phyloP scores from a whole-genome alignment of 2,329 filamentous ascomycete genomes.

The Phialophora verrucosa region DNA sequence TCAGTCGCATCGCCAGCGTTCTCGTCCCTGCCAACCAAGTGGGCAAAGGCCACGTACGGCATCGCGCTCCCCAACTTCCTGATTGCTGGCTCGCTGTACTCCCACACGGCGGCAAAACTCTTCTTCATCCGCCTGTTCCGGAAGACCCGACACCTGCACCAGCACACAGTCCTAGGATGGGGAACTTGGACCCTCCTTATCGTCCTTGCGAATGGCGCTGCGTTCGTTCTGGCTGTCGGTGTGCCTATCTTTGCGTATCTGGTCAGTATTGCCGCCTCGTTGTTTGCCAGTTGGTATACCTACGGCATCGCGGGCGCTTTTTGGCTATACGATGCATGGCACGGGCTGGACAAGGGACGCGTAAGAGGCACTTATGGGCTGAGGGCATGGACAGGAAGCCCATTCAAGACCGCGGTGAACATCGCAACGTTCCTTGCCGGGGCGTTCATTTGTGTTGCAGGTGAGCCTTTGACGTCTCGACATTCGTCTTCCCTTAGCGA shows the following conservation, averaged over 20 bases:
- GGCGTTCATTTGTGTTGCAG: conserved; percentile 37
- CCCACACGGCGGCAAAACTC: conserved; percentile 59
- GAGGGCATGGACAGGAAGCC: conserved; percentile 47
- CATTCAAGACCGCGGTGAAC: conserved; percentile 49
- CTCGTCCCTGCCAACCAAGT: conserved; percentile 52
- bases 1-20: conserved; percentile 56
- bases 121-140: conserved; percentile 41
- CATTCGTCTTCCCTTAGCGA: background rate
- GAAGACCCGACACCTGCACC: conserved; percentile 50
- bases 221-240: conserved; percentile 52
- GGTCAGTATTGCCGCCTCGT: conserved; percentile 56
- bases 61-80: conserved; percentile 53
- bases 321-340: conserved; percentile 58
- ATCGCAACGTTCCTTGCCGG: conserved; percentile 53
- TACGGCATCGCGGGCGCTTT: conserved; percentile 60
- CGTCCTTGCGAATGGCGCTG: conserved; percentile 53
- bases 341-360: conserved; percentile 43
- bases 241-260: conserved; percentile 63
- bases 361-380: conserved; percentile 42
- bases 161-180: conserved; percentile 56
- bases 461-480: conserved; percentile 8
- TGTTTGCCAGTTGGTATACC: conserved; percentile 62
- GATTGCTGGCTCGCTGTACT: conserved; percentile 58
- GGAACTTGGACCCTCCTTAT: conserved; percentile 55
- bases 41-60: conserved; percentile 60